Evolutionary conservation across 2,329 filamentous ascomycete species (phyloP).

Genomic region (Penicillium occitanis): DNA sequence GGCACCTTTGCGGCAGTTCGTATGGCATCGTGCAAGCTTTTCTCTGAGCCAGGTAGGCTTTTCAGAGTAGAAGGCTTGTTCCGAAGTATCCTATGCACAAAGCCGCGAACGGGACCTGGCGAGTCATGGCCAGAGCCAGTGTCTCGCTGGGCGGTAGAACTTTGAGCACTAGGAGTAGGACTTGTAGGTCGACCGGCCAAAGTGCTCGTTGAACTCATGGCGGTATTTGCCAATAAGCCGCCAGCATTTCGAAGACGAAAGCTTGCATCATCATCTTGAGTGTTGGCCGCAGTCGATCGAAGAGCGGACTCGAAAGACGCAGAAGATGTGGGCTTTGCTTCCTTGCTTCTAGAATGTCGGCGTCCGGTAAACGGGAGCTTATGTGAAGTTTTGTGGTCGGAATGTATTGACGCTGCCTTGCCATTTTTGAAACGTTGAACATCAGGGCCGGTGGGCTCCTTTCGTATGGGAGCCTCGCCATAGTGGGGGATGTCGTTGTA

Average conservation of each 20-base stretch:
- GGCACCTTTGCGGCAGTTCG: constrained; percentile 29
- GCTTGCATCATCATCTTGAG: constrained; percentile 65
- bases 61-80: constrained; percentile 45
- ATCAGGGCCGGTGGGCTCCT: constrained; percentile 67
- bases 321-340: constrained; percentile 49
- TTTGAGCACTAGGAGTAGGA: constrained; percentile 74
- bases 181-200: constrained; percentile 68
- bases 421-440: constrained; percentile 62
- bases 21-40: constrained; percentile 31
- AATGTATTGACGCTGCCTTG: constrained; percentile 35
- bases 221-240: constrained; percentile 22
- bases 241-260: constrained; percentile 53
- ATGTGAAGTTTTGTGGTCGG: constrained; percentile 48
- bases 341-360: constrained; percentile 59
- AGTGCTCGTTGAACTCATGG: constrained; percentile 35
- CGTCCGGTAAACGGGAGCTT: constrained; percentile 35
- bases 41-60: constrained; percentile 33
- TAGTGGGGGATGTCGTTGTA: constrained; percentile 72
- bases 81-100: constrained; percentile 56
- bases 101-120: constrained; percentile 46
- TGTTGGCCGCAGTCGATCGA: constrained; percentile 56
- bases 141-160: constrained; percentile 54
- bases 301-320: constrained; percentile 37
- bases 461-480: constrained; percentile 74
- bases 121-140: constrained; percentile 34